These are phyloP conservation scores for Syzygium jambos DNA, from an alignment of 345 rosid species.

Conservation along the genomic window DNA sequence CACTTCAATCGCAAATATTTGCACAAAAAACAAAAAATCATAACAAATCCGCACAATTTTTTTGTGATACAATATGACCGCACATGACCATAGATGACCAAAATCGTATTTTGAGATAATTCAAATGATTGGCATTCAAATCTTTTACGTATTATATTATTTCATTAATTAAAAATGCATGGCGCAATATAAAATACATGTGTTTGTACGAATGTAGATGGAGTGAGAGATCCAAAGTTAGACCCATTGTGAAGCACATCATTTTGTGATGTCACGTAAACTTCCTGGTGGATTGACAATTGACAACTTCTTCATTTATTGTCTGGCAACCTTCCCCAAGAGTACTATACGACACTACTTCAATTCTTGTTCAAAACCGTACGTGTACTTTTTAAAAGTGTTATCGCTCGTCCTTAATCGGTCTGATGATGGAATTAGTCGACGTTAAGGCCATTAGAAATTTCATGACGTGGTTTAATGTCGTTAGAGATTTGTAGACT, in stretches of 20 bases:
- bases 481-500: neutral
- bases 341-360: neutral
- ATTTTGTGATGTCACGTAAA: neutral
- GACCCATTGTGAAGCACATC: too few relatives aligned
- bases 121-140: neutral
- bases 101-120: neutral
- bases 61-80: rapidly evolving
- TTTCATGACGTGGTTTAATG: neutral
- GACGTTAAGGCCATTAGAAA: neutral
- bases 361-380: neutral
- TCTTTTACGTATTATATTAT: neutral
- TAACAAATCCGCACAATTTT: neutral
- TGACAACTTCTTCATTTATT: neutral
- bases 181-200: too few relatives aligned
- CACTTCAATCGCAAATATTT: neutral
- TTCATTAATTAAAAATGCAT: neutral
- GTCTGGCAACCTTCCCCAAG: rapidly evolving
- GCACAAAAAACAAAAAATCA: neutral
- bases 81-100: rapidly evolving
- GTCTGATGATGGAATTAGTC: neutral
- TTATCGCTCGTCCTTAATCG: neutral
- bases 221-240: too few relatives aligned
- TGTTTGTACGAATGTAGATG: too few relatives aligned
- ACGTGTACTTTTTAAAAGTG: neutral
- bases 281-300: neutral